A percentile compares a stretch with the other conserved stretches of the same genome.
These are phyloP conservation scores for Fusarium phyllophilum DNA, from an alignment of 2,329 filamentous ascomycete species.

Conservation along the genomic window DNA sequence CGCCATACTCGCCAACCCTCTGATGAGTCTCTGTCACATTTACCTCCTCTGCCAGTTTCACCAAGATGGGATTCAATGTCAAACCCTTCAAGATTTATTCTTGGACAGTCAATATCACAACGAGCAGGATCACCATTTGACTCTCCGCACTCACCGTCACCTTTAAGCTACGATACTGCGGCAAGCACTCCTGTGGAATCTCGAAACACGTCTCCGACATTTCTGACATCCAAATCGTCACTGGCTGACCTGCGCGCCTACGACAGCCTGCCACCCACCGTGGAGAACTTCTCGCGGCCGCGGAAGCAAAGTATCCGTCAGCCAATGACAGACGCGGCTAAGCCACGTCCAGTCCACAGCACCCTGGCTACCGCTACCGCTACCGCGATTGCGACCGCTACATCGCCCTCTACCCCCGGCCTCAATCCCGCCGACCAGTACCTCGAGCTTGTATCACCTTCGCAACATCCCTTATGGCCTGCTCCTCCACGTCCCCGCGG, in stretches of 20 bases:
- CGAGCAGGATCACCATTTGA: slow-evolving; percentile 41
- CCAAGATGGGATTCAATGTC: slow-evolving; percentile 59
- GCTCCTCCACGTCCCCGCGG: slow-evolving; percentile 53
- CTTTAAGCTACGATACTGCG: slow-evolving; percentile 39
- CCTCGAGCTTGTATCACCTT: slow-evolving; percentile 44
- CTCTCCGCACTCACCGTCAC: slow-evolving; percentile 42
- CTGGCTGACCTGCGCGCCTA: slow-evolving; percentile 49
- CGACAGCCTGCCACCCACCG: slow-evolving; percentile 52
- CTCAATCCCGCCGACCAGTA: slow-evolving; percentile 46
- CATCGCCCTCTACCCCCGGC: slow-evolving; percentile 32
- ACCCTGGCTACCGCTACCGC: slow-evolving; percentile 24
- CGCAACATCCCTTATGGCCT: slow-evolving; percentile 53
- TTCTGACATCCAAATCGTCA: slow-evolving; percentile 47
- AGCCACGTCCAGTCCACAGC: slow-evolving; percentile 41
- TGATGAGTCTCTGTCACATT: slow-evolving; percentile 42
- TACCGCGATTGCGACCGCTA: neutral
- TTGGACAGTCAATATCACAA: slow-evolving; percentile 37
- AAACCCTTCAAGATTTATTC: slow-evolving; percentile 44
- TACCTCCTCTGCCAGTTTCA: slow-evolving; percentile 51
- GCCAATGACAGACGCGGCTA: slow-evolving; percentile 49
- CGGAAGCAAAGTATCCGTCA: slow-evolving; percentile 64
- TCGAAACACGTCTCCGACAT: slow-evolving; percentile 46
- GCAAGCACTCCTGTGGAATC: slow-evolving; percentile 39
- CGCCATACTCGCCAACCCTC: slow-evolving; percentile 35
- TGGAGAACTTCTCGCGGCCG: slow-evolving; percentile 70